Conservation (phyloP, 1,284 basidiomycete species). For the Tetrapyrgos nigripes region DNA sequence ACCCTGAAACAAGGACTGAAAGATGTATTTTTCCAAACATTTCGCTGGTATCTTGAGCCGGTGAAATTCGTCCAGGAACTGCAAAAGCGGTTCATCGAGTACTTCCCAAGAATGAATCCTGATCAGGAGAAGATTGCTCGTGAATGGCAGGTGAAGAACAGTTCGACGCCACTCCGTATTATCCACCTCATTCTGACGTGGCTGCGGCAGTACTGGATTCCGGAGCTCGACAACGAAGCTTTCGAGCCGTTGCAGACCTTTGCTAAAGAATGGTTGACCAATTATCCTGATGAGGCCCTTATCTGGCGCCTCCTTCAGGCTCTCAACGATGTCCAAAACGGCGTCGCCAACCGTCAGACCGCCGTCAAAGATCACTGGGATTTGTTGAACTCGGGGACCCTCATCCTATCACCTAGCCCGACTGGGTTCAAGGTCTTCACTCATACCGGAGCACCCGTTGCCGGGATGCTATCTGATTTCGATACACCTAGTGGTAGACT, state of each 20-base stretch:
- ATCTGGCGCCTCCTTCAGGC: constrained; percentile 25
- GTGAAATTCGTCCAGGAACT: constrained; percentile 60
- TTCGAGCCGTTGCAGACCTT: constrained; percentile 46
- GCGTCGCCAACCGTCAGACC: neutral
- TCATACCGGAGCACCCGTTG: constrained; percentile 25
- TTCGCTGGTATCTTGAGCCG: constrained; percentile 76
- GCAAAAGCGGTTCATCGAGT: constrained; percentile 62
- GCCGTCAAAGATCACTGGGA: neutral
- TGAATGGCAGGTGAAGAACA: constrained; percentile 1
- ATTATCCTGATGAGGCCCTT: constrained; percentile 36
- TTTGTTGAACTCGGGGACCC: neutral
- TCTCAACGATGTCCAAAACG: constrained; percentile 4
- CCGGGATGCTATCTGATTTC: constrained; percentile 38
- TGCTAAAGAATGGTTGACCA: constrained; percentile 31
- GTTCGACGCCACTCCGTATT: constrained; percentile 68
- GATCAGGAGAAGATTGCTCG: constrained; percentile 52
- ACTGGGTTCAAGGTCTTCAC: constrained; percentile 21
- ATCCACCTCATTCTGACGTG: constrained; percentile 75
- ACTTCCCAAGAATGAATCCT: constrained; percentile 49
- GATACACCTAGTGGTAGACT: constrained; percentile 40
- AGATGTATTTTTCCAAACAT: constrained; percentile 76
- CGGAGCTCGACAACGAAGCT: constrained; percentile 47
- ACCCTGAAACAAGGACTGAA: constrained; percentile 42
- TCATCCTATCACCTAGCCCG: neutral
- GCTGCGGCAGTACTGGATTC: constrained; percentile 80